Percentiles rank a stretch among this genome's conserved stretches.
Conservation (phyloP, 2,329 filamentous ascomycete genomes). For the Fusarium anguioides region DNA sequence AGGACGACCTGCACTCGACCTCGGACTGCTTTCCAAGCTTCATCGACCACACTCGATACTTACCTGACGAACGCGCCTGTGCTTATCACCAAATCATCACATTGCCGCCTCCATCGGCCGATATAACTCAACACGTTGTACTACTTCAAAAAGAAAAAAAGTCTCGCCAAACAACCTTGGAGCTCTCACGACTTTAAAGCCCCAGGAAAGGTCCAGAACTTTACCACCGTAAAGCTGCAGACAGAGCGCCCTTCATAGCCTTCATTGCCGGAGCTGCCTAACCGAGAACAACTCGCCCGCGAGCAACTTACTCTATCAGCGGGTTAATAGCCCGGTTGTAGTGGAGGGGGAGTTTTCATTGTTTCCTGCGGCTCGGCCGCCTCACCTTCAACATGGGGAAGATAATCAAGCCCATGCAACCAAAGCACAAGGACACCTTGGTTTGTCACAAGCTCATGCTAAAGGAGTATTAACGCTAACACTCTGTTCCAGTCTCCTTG, state of each 20-base stretch:
- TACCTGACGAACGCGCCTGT: constrained; percentile 24
- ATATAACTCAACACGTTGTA: background rate
- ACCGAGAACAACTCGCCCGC: constrained; percentile 48
- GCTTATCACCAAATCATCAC: constrained; percentile 5
- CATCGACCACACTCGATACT: constrained; percentile 30
- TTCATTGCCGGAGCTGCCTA: constrained; percentile 47
- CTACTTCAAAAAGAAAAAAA: constrained; percentile 2
- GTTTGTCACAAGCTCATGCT: constrained; percentile 55
- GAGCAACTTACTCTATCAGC: constrained; percentile 54
- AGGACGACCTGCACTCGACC: constrained; percentile 57
- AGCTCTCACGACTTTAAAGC: constrained; percentile 8
- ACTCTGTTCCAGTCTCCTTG: constrained; percentile 77
- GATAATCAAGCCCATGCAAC: constrained; percentile 74
- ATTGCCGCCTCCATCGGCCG: background rate
- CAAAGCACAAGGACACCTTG: constrained; percentile 74
- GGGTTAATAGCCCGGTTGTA: constrained; percentile 54
- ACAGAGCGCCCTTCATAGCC: constrained; percentile 13
- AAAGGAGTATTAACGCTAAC: constrained; percentile 43
- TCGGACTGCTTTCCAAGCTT: constrained; percentile 47
- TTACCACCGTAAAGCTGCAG: constrained; percentile 21
- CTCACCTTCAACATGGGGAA: constrained; percentile 71
- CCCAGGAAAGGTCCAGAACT: constrained; percentile 16
- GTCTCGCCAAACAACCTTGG: background rate
- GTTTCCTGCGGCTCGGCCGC: constrained; percentile 68
- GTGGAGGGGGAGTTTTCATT: constrained; percentile 68